Percentiles rank a stretch among this genome's conserved stretches.
Evolutionary conservation across 331 rosid species (phyloP).

Genomic region (Acacia concinna): DNA sequence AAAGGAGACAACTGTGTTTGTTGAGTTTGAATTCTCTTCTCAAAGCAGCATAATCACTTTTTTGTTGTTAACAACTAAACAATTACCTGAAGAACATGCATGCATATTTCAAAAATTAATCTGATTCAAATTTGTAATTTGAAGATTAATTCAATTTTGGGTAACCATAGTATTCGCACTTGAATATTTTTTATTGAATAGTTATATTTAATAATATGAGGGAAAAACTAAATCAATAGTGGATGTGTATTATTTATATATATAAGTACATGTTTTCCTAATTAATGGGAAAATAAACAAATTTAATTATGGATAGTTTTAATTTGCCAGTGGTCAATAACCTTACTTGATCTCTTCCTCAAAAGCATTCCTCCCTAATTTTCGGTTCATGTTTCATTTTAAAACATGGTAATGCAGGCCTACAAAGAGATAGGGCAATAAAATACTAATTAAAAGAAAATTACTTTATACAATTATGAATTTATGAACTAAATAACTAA

Average conservation of each 20-base stretch:
- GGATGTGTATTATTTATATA: not conserved
- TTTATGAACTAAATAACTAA: too few species aligned
- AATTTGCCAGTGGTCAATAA: not conserved
- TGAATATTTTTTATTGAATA: too few species aligned
- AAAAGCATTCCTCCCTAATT: not conserved
- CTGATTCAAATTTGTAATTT: not conserved
- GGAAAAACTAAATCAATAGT: not conserved
- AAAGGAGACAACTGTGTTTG: not conserved
- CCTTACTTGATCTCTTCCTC: not conserved
- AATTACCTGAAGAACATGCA: not conserved
- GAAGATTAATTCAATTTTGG: not conserved
- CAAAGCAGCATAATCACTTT: not conserved
- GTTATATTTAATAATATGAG: too few species aligned
- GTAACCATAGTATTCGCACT: not conserved
- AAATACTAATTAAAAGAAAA: not conserved
- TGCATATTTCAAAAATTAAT: not conserved
- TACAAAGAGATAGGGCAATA: not conserved
- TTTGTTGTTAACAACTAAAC: not conserved
- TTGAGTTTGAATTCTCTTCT: not conserved
- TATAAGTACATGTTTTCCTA: not conserved
- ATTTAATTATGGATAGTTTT: not conserved
- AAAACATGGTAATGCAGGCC: not conserved
- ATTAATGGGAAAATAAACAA: not conserved
- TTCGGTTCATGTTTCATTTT: not conserved
- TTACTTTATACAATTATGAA: too few species aligned